phyloP scores from a whole-genome alignment of 352 stramenopile species.

The Blastocystis sp. region DNA sequence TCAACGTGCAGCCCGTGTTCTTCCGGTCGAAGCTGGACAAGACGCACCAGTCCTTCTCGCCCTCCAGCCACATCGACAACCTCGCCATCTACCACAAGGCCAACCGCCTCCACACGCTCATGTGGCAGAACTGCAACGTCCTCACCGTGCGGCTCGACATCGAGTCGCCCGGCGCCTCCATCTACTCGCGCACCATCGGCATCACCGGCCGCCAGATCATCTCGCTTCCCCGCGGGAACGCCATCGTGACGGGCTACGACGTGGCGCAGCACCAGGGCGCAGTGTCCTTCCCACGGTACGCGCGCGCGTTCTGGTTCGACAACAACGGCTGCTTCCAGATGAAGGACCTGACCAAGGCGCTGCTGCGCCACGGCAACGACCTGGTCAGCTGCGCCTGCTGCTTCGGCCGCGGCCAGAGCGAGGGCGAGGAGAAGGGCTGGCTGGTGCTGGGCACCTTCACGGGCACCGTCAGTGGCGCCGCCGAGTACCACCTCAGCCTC shows the following conservation, averaged over 20 bases:
- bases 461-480: neutral
- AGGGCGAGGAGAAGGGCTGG: neutral
- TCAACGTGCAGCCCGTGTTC: conserved; percentile 16
- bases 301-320: neutral
- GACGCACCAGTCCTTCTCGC: neutral
- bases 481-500: neutral
- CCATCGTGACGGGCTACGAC: conserved; percentile 1
- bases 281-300: neutral
- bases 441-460: conserved; percentile 22
- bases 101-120: neutral
- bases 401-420: neutral
- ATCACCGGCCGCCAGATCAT: conserved; percentile 4
- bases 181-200: neutral
- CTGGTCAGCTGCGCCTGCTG: conserved; percentile 19
- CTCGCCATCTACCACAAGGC: conserved; percentile 21
- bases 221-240: conserved; percentile 6
- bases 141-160: neutral
- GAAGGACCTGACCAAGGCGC: neutral
- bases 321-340: neutral
- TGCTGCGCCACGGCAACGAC: neutral
- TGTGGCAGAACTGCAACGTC: conserved; percentile 40
- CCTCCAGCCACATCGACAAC: conserved; percentile 8
- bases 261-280: neutral
- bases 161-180: neutral
- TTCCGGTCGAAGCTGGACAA: conserved; percentile 2